phyloP scores from a whole-genome alignment of 2,329 filamentous ascomycete species.

The Capronia americana region DNA sequence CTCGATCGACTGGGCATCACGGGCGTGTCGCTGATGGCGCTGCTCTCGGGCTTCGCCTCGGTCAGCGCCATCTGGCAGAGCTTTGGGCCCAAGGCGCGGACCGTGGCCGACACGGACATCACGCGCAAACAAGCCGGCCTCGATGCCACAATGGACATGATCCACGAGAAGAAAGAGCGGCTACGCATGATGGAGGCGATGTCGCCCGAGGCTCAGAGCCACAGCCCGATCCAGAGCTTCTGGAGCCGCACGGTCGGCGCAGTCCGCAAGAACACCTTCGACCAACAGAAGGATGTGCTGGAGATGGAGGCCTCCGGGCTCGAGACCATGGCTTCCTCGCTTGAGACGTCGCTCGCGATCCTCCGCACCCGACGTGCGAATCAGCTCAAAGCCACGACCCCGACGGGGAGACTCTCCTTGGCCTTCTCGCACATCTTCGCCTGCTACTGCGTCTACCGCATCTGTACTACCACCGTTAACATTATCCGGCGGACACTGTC shows the following conservation, averaged over 20 bases:
- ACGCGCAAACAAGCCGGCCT: constrained; percentile 78
- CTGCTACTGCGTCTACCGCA: constrained; percentile 83
- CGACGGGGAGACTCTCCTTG: constrained; percentile 68
- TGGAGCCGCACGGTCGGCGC: constrained; percentile 76
- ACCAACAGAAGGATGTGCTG: constrained; percentile 61
- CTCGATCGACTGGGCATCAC: constrained; percentile 77
- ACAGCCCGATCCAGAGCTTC: constrained; percentile 58
- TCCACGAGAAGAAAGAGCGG: constrained; percentile 74
- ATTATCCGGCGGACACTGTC: constrained; percentile 65
- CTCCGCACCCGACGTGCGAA: constrained; percentile 68
- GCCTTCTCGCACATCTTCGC: constrained; percentile 73
- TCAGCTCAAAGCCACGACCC: constrained; percentile 71
- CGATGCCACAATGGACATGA: constrained; percentile 79
- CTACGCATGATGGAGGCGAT: constrained; percentile 71
- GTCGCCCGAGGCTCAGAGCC: constrained; percentile 49
- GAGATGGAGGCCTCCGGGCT: constrained; percentile 79
- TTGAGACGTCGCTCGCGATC: constrained; percentile 69
- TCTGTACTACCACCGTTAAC: constrained; percentile 73
- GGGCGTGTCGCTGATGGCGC: constrained; percentile 83
- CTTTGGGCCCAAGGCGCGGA: constrained; percentile 69
- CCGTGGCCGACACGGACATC: constrained; percentile 75
- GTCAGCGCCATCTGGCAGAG: constrained; percentile 86
- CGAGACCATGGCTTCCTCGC: constrained; percentile 76
- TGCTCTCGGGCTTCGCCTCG: constrained; percentile 88
- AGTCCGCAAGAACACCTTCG: constrained; percentile 60